Evolutionary conservation across 257 asterid genomes (phyloP), one percentile per base, ranked within the genome.

Genomic region (Capsicum rhomboideum): DNA sequence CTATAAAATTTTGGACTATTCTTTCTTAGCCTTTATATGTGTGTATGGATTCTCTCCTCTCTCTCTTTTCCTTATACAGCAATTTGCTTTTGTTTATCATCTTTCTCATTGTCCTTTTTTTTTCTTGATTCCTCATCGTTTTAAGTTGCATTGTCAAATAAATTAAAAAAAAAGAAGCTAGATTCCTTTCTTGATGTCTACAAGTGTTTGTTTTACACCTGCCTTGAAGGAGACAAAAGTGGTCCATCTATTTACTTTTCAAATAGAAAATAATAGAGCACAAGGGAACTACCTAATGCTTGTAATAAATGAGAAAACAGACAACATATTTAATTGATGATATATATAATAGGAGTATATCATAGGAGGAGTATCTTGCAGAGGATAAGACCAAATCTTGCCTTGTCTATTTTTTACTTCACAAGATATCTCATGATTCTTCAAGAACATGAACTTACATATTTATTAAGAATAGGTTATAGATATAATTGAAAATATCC

Each of bases 321-420:
- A 50, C 44, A 80, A 21, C 79, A 69, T 86, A 85, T 79, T 85
- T 80, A 71, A 61, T 77, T 26, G 40, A 77, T 4, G 82, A 50
- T 77, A 77, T 74, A 29, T 34, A 68, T 68, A 34, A 18, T 68
- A 37, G 52, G 29, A 64, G n/a, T n/a, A n/a, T n/a, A n/a, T n/a
- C n/a, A n/a, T n/a, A n/a, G n/a, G n/a, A 37, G 52, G 29, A 64
- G 53, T 64, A 82, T 83, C 78, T 28, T 74, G 77, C 44, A 29
- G 17, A 78, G 64, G 90, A 88, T 88, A 83, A 82, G 87, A 69
- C 11, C 88, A 82, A 75, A 74, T 82, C 80, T 82, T 72, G 85
- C 56, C 86, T 21, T 14, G 40, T 66, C 80, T 26, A 53, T 56
- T 71, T 56, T 71, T 23, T 69, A 46, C 21, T 68, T 69, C 82